phyloP scores from a whole-genome alignment of 2,329 filamentous ascomycete genomes.

The Aspergillus sp. region DNA sequence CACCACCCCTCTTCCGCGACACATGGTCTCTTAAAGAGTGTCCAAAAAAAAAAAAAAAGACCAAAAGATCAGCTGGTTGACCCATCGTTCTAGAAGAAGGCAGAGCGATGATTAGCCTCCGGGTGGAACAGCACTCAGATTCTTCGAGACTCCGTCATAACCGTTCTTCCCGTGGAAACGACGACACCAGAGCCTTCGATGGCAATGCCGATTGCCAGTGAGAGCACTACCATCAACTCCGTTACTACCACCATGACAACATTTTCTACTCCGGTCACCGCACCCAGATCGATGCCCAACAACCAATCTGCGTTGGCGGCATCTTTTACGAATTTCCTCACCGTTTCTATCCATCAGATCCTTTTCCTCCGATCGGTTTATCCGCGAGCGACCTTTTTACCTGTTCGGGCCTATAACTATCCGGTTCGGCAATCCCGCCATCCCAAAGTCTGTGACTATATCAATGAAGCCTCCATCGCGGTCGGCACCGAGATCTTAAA shows the following conservation, averaged over 20 bases:
- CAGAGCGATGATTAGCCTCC: conserved; percentile 40
- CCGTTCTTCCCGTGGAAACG: conserved; percentile 29
- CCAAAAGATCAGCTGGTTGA: conserved; percentile 15
- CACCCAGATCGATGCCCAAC: conserved; percentile 38
- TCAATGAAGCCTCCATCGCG: conserved; percentile 70
- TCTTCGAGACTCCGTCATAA: conserved; percentile 32
- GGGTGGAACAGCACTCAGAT: conserved; percentile 37
- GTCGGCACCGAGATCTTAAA: conserved; percentile 63
- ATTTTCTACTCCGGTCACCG: conserved; percentile 34
- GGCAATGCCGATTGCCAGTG: conserved; percentile 38
- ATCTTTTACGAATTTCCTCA: conserved; percentile 72
- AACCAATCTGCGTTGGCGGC: conserved; percentile 55
- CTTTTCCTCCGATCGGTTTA: conserved; percentile 78
- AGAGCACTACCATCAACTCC: conserved; percentile 29
- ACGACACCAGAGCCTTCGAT: conserved; percentile 24
- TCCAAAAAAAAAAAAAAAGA: conserved; percentile 4
- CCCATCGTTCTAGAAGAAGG: conserved; percentile 24
- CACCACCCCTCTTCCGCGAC: not conserved
- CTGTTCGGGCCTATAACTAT: conserved; percentile 73
- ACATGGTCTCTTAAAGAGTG: not conserved
- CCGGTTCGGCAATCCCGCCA: conserved; percentile 80
- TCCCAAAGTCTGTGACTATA: conserved; percentile 77
- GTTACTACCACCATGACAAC: conserved; percentile 34
- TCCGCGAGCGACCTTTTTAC: conserved; percentile 68
- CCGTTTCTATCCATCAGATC: conserved; percentile 75